Conservation (phyloP, 352 stramenopile species). For the Phytophthora citricola region DNA sequence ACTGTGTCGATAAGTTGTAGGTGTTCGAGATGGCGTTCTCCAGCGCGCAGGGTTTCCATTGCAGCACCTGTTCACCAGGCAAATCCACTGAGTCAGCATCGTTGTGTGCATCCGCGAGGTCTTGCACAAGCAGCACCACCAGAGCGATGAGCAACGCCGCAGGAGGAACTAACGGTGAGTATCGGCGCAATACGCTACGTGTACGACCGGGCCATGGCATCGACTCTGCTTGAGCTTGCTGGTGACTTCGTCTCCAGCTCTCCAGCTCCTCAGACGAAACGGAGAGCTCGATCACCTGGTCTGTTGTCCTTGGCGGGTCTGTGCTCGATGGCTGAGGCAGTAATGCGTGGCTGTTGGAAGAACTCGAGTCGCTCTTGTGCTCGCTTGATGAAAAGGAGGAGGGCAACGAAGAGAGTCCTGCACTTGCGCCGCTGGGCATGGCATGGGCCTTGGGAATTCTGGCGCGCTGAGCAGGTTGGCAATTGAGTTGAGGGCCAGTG, state of each 20-base stretch:
- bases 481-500: constrained; percentile 36
- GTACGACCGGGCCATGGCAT: constrained; percentile 43
- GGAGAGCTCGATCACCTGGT: constrained; percentile 41
- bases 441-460: constrained; percentile 35
- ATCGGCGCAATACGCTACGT: constrained; percentile 40
- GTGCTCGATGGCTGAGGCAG: constrained; percentile 23
- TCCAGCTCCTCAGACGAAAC: constrained; percentile 34
- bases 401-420: constrained; percentile 24
- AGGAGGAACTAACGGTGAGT: constrained; percentile 42
- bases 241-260: constrained; percentile 25
- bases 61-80: constrained; percentile 18
- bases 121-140: constrained; percentile 43
- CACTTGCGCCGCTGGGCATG: constrained; percentile 32
- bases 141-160: constrained; percentile 38
- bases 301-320: constrained; percentile 16
- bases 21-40: constrained; percentile 31
- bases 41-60: constrained; percentile 46
- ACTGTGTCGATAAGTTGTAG: constrained; percentile 45
- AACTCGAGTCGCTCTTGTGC: constrained; percentile 37
- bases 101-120: constrained; percentile 33
- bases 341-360: constrained; percentile 7
- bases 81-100: constrained; percentile 26
- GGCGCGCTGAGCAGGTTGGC: constrained; percentile 31
- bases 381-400: constrained; percentile 39
- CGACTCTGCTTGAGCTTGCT: constrained; percentile 20